Base-by-base conservation (phyloP, 1,139 yeast species). In the Debaryomycetaceae sp. region DNA sequence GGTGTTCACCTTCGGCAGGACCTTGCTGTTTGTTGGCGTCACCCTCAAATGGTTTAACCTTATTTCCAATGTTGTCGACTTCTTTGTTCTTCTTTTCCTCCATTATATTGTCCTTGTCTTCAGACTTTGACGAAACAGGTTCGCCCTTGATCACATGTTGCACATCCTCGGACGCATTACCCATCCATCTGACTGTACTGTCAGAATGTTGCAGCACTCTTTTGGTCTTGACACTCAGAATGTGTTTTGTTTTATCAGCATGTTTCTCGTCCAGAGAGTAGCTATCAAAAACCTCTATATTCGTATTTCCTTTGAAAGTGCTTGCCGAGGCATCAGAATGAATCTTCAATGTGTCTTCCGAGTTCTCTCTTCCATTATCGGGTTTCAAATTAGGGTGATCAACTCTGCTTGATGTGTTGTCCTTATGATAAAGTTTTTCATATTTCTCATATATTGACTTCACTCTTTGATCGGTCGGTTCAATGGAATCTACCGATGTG, bases 401-500 rank as follows among this genome's bases (percentile, higher is more conserved):
- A 14, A 32, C 11, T 3, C 28, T 32, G 13, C 22, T 18, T 26
- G n/a, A 17, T 9, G 26, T 34, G 19, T 26, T 17, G 17, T 13
- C 31, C 16, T 36, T 41, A 11, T 36, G 34, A 26, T 36, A 41
- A 22, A 42, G 34, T 15, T 37, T 36, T n/a, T 57, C 59, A 41
- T 58, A 59, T 15, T 59, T 52, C 35, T 52, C 55, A 43, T 58
- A 58, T 51, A 59, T 49, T 17, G 57, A 51, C 34, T 49, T 51
- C 30, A 58, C 52, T 5, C 56, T 48, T 7, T 53, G 49, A 14
- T 43, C 44, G 6, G 33, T 33, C 17, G 36, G 31, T 14, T 41
- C 37, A 39, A 62, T 55, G 1, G 67, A 58, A 30, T 63, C 68
- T 29, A 52, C 60, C 3, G 70, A 64, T 18, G 30, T 31, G 11